A percentile compares a stretch with the other conserved stretches of the same genome.
phyloP scores from a whole-genome alignment of 75 land plant genomes.

The Ceratopteris richardii region DNA sequence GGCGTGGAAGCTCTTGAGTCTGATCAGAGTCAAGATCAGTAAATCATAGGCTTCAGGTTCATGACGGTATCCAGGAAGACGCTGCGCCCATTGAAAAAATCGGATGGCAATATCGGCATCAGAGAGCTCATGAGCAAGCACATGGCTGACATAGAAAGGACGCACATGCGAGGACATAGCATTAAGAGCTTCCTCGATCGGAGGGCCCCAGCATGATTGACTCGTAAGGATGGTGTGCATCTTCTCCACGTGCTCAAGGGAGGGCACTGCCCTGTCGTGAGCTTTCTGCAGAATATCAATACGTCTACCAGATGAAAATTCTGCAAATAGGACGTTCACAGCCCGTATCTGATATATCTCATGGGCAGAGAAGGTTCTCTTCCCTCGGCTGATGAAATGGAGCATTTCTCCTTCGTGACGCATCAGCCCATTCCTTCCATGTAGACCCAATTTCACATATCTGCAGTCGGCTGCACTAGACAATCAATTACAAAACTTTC shows the following conservation, averaged over 20 bases:
- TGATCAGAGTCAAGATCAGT: constrained; percentile 45
- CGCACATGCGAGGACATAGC: constrained; percentile 15
- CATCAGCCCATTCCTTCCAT: too few species aligned
- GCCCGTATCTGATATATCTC: too few species aligned
- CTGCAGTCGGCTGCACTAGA: too few species aligned
- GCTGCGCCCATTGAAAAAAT: constrained; percentile 62
- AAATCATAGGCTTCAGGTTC: constrained; percentile 54
- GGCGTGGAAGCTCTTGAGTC: constrained; percentile 23
- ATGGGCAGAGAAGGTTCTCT: too few species aligned
- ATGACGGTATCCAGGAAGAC: constrained; percentile 26
- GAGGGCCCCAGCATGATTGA: constrained; percentile 39
- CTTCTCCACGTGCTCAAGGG: constrained; percentile 19
- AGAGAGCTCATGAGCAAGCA: constrained; percentile 40
- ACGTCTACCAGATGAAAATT: too few species aligned
- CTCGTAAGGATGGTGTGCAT: constrained; percentile 35
- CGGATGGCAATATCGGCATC: constrained; percentile 40
- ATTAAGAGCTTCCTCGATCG: constrained; percentile 35
- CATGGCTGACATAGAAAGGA: constrained; percentile 34
- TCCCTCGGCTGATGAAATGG: too few species aligned
- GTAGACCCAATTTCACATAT: too few species aligned
- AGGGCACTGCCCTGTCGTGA: constrained; percentile 9
- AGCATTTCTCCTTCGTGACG: too few species aligned
- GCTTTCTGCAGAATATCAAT: neutral
- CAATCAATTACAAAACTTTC: too few species aligned
- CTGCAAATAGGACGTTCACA: too few species aligned